phyloP scores from a whole-genome alignment of 2,329 filamentous ascomycete species.

The Ustulina deusta region DNA sequence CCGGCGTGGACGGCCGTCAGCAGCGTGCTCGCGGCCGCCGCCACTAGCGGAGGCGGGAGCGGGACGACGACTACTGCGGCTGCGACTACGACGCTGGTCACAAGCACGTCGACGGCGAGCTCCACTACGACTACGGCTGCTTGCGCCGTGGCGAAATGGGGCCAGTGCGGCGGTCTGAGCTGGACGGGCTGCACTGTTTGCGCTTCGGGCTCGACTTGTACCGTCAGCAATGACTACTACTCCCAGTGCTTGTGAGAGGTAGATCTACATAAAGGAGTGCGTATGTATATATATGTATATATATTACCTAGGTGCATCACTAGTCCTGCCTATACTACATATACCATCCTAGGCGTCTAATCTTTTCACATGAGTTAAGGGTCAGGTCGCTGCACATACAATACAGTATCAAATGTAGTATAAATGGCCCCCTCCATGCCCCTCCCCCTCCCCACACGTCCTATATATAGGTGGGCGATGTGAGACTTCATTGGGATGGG shows the following conservation, averaged over 20 bases:
- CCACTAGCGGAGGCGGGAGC: conserved; percentile 34
- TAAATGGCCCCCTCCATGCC: too few relatives aligned
- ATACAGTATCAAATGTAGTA: too few relatives aligned
- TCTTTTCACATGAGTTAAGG: too few relatives aligned
- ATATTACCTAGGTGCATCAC: background rate
- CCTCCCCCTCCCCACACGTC: too few relatives aligned
- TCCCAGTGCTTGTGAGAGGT: conserved; percentile 44
- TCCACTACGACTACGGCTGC: conserved; percentile 17
- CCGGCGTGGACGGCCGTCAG: conserved; percentile 55
- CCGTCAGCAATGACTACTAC: conserved; percentile 48
- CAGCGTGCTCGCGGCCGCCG: conserved; percentile 53
- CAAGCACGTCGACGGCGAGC: conserved; percentile 17
- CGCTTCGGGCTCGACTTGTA: conserved; percentile 48
- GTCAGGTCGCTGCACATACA: too few relatives aligned
- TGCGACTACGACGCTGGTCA: conserved; percentile 1
- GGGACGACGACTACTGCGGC: conserved; percentile 28
- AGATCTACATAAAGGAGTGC: too few relatives aligned
- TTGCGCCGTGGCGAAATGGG: conserved; percentile 43
- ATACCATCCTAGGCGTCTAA: too few relatives aligned
- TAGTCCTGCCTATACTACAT: too few relatives aligned
- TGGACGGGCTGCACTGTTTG: conserved; percentile 49
- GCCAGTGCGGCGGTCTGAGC: conserved; percentile 49
- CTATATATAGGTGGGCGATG: too few relatives aligned
- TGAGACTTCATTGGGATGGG: too few relatives aligned
- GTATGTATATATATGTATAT: background rate